Base-by-base conservation (phyloP, 1,284 basidiomycete species). In the Ceratobasidium sp. region DNA sequence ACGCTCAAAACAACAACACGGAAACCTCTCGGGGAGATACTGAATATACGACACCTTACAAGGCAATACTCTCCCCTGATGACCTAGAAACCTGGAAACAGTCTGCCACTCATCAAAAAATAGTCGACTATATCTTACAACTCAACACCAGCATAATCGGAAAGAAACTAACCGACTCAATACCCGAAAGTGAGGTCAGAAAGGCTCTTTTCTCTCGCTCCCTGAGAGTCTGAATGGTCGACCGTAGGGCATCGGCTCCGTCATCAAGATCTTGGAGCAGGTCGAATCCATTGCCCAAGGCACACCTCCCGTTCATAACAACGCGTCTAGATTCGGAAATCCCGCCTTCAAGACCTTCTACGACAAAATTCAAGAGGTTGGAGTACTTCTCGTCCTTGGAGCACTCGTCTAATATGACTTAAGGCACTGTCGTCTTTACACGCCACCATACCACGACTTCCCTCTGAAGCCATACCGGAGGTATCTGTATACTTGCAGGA, bases 261-360 rank as follows among this genome's bases (percentile, higher is more conserved):
- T 97, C 7, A 83, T 97, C 18, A 82, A 83, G 0, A 85, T 96
- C 1, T 87, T 98, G 2, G 89, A 93, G 66, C 84, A 86, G n/a
- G 90, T 98, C 12, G 91, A 95, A 83, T 83, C 87, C 56, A 86
- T 94, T 44, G 94, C 91, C 1, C 87, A 88, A 49, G 87, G 87
- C 1, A 96, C 91, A 0, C 97, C 97, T 2, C 92, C 97, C 0
- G 92, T 97, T 28, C 94, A 97, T 81, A 98, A 98, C 84, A 91
- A 93, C 79, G 92, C 93, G 0, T 98, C 97, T 61, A 88, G 98
- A 39, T 99, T 99, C 83, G 98, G 97, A 1, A 99, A 99, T 85
- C 97, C 97, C 0, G 97, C 97, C 0, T 99, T 99, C 86, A 90
- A 94, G 82, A 91, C 90, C 0, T 97, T 99, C 83, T 96, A 97